Evolutionary conservation across 208 protist genomes (phyloP), one percentile per base, ranked within the genome.

Genomic region (Phytomonas serpens): DNA sequence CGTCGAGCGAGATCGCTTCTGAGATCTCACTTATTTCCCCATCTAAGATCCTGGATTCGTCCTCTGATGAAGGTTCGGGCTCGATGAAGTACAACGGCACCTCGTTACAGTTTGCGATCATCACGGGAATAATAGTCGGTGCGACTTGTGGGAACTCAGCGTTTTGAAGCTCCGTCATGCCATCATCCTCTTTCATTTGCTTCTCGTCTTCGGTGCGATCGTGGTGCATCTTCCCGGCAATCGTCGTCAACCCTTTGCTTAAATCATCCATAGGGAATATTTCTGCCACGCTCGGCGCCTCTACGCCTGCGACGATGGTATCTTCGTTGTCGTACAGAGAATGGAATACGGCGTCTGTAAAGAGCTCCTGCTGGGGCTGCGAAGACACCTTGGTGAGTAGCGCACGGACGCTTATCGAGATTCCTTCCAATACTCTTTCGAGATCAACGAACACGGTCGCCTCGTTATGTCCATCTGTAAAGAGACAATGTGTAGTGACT

Each of bases 71-170:
- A 34, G 64, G 67, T 64, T 78, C 70, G 11, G 69, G 52, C 67
- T 78, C 75, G 34, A 64, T 72, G 37, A 82, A 87, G 71, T 81
- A 83, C 11, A 90, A 64, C 61, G 80, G 76, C 6, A 71, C 68
- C 13, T 80, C 64, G 31, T 82, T 75, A 63, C 80, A 86, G 74
- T 86, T 86, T 11, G 79, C 73, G 23, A 86, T 70, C 10, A 81
- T 74, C 36, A 81, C 76, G 19, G 75, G 75, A 9, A 37, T 33
- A 23, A 64, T 75, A 71, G 51, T 72, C 13, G 68, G 14, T 4
- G 61, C 32, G 13, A 57, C 47, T 7, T 0, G 4, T 27, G 47
- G 5, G 4, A 27, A 27, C 19, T 57, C 47, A 57, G 47, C 10
- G 19, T 9, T 27, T 57, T 9, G 47, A 27, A 57, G 19, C 19